Evolutionary conservation across 23 red algal species (phyloP).

Genomic region (Chondrus crispus): DNA sequence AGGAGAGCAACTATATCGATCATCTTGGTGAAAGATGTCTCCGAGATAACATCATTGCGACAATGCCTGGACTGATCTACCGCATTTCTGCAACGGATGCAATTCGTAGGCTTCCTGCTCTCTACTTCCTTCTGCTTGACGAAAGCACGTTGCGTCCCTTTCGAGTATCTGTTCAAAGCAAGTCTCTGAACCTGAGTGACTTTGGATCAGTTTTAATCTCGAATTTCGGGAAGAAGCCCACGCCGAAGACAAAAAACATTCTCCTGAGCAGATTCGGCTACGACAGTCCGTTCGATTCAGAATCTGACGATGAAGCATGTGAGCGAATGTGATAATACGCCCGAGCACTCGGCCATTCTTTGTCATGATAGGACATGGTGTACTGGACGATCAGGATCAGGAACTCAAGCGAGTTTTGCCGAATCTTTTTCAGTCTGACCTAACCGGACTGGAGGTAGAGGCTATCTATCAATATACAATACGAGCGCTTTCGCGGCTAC

Average conservation of each 20-base stretch:
- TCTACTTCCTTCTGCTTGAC: constrained; percentile 61
- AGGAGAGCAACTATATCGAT: constrained; percentile 48
- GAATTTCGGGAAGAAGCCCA: constrained; percentile 65
- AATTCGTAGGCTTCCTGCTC: constrained; percentile 35
- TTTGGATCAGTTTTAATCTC: constrained; percentile 59
- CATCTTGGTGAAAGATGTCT: constrained; percentile 42
- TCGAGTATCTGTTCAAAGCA: constrained; percentile 56
- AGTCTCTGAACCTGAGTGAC: constrained; percentile 58
- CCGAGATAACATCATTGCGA: constrained; percentile 61
- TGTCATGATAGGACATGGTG: too few relatives aligned
- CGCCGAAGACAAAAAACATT: constrained; percentile 49
- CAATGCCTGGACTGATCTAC: constrained; percentile 58
- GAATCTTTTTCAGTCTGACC: too few relatives aligned
- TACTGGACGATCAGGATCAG: too few relatives aligned
- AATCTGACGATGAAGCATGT: constrained; percentile 61
- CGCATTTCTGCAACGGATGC: constrained; percentile 63
- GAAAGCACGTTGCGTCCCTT: constrained; percentile 56
- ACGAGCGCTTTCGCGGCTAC: too few relatives aligned
- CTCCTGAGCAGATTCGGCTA: constrained; percentile 52
- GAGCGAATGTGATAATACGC: constrained; percentile 18
- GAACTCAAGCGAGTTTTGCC: too few relatives aligned
- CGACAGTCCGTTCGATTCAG: constrained; percentile 51
- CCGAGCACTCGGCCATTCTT: not conserved
- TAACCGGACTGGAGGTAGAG: too few relatives aligned
- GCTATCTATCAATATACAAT: too few relatives aligned